These are phyloP conservation scores for Gilbertella persicaria DNA, from an alignment of 371 early-diverging fungal genomes.

Conservation along the genomic window DNA sequence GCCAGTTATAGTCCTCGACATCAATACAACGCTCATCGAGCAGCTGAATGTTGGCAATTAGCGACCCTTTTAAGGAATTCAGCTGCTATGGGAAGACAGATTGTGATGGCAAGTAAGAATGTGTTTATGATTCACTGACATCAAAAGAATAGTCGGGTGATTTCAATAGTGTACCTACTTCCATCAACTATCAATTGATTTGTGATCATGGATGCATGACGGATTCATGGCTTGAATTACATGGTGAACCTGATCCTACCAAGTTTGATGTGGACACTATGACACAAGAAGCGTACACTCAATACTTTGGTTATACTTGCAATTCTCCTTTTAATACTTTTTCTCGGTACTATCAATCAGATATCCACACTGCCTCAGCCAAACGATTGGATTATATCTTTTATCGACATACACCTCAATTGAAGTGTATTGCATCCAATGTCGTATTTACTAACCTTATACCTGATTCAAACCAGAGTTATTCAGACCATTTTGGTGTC, in stretches of 20 bases:
- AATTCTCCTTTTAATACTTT: conserved; percentile 53
- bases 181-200: conserved; percentile 36
- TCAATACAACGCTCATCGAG: conserved; percentile 40
- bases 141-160: conserved; percentile 40
- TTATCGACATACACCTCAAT: conserved; percentile 31
- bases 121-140: not conserved
- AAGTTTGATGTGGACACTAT: conserved; percentile 6
- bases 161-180: conserved; percentile 48
- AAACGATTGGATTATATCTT: conserved; percentile 57
- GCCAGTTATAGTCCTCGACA: conserved; percentile 47
- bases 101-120: conserved; percentile 40
- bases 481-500: conserved; percentile 59
- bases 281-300: conserved; percentile 5
- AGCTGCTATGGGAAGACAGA: conserved; percentile 40
- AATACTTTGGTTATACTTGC: conserved; percentile 46
- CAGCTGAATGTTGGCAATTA: conserved; percentile 56
- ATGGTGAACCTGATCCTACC: conserved; percentile 25
- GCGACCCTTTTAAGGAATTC: conserved; percentile 38
- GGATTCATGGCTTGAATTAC: conserved; percentile 47
- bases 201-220: conserved; percentile 42
- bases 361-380: not conserved
- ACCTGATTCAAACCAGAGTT: conserved; percentile 29
- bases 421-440: conserved; percentile 31
- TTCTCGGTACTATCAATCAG: conserved; percentile 27
- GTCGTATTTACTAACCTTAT: conserved; percentile 40